Percentiles rank a stretch among this genome's conserved stretches.
Conservation (phyloP, 768 basidiomycete genomes). For the Suillus ampliporus region DNA sequence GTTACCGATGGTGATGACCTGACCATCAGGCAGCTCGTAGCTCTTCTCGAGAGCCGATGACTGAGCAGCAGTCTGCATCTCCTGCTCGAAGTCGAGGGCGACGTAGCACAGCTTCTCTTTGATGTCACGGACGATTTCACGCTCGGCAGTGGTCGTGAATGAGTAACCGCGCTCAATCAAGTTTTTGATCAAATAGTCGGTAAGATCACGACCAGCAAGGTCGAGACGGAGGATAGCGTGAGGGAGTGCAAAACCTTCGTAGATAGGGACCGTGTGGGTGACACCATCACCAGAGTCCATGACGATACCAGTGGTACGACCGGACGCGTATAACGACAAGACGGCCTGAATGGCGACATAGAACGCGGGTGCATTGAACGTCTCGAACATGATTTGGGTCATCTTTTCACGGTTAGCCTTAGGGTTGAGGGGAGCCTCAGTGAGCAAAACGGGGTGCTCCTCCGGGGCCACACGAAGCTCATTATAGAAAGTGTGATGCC, state of each 20-base stretch:
- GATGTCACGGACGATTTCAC: conserved; percentile 95
- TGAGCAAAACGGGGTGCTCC: conserved; percentile 75
- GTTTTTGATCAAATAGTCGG: conserved; percentile 82
- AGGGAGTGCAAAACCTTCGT: conserved; percentile 91
- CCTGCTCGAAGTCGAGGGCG: conserved; percentile 93
- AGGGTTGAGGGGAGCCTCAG: conserved; percentile 76
- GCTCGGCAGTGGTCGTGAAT: conserved; percentile 95
- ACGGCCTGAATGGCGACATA: conserved; percentile 80
- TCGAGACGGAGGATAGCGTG: conserved; percentile 94
- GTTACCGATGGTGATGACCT: conserved; percentile 87
- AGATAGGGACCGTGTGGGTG: conserved; percentile 95
- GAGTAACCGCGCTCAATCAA: conserved; percentile 91
- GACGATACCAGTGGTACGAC: conserved; percentile 94
- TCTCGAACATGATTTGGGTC: conserved; percentile 84
- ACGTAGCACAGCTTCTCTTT: conserved; percentile 95
- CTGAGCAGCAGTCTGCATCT: conserved; percentile 89
- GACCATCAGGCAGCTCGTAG: conserved; percentile 92
- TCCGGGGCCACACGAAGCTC: conserved; percentile 80
- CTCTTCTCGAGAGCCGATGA: conserved; percentile 91
- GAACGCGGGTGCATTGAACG: conserved; percentile 77
- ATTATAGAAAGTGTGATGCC: conserved; percentile 96
- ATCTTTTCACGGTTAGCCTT: conserved; percentile 77
- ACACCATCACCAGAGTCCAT: conserved; percentile 97
- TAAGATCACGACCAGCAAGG: conserved; percentile 91
- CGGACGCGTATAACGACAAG: conserved; percentile 85